Evolutionary conservation across 305 asterid species (phyloP), one percentile per base, ranked within the genome.

Genomic region (Solanum chacoense): DNA sequence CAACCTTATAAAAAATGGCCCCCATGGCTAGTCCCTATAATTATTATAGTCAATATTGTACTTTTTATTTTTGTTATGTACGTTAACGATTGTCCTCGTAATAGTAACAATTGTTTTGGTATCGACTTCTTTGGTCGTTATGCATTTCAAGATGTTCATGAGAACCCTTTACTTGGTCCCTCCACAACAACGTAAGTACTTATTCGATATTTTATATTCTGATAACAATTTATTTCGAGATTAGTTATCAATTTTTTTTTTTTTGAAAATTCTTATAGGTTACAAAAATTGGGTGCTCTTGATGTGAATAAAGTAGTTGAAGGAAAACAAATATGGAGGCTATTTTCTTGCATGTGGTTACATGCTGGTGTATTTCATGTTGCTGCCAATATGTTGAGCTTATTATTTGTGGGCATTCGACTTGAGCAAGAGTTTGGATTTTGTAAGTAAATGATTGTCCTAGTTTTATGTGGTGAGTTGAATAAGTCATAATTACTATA

Each of bases 341-440:
- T 97, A 84, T 91, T 92, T 22, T 74, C 98, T 29, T 97, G 99
- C 88, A 97, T 95, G 98, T 97, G 98, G 99, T 89, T 97, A 40
- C 99, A 97, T 80, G 98, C 98, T 1, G 99, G 99, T 85, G 91
- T 92, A 3, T 93, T 96, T 92, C 99, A 97, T 87, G 91, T 97
- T 22, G 86, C 96, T 36, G 98, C 99, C 35, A 97, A 97, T 88
- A 97, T 97, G 99, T 79, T 95, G 59, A 94, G 98, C 85, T 95
- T 97, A 73, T 85, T 94, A 76, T 96, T 95, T 35, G 99, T 97
- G 50, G 99, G 99, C 83, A 91, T 95, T 89, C 96, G 98, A 13
- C 98, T 97, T 28, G 99, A 97, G 93, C 94, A 94, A 91, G 99
- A 97, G 91, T 97, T 97, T 88, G 99, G 99, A 88, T 97, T 96